phyloP scores from a whole-genome alignment of 306 rosid genomes.

The Geum urbanum region DNA sequence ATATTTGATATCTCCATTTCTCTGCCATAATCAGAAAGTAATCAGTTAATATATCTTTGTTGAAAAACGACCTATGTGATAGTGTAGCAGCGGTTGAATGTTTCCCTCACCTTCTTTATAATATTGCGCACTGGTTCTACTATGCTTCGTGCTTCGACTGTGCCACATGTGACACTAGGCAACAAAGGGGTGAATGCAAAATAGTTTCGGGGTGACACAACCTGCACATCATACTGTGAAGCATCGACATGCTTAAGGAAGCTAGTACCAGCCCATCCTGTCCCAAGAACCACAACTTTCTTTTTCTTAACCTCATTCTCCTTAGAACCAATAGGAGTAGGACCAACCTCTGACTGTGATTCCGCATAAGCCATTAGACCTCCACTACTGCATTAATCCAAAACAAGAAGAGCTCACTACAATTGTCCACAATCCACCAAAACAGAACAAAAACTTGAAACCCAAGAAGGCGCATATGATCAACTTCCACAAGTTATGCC shows the following conservation, averaged over 20 bases:
- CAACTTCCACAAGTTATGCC: background rate
- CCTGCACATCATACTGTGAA: conserved; percentile 67
- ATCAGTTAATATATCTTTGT: too few relatives aligned
- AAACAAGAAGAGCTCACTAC: background rate
- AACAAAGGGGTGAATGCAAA: conserved; percentile 91
- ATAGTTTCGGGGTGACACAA: conserved; percentile 89
- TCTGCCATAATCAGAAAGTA: conserved; percentile 42
- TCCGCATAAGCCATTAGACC: conserved; percentile 80
- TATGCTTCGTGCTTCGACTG: conserved; percentile 96
- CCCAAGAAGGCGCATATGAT: background rate
- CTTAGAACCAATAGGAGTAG: conserved; percentile 26
- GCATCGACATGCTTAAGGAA: conserved; percentile 83
- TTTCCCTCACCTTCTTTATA: conserved; percentile 59
- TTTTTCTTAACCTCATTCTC: conserved; percentile 38
- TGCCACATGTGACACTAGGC: conserved; percentile 93
- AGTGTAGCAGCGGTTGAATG: conserved; percentile 16
- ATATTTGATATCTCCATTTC: conserved; percentile 64
- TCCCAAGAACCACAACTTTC: conserved; percentile 93
- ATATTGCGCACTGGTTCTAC: conserved; percentile 89
- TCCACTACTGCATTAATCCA: conserved; percentile 63
- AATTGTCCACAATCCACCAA: background rate
- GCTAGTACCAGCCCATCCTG: conserved; percentile 98
- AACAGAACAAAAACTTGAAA: background rate
- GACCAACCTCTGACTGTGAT: conserved; percentile 40
- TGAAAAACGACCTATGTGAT: too few relatives aligned